Conservation (phyloP, 2,329 filamentous ascomycete species). For the Aurifilum marmelostoma region DNA sequence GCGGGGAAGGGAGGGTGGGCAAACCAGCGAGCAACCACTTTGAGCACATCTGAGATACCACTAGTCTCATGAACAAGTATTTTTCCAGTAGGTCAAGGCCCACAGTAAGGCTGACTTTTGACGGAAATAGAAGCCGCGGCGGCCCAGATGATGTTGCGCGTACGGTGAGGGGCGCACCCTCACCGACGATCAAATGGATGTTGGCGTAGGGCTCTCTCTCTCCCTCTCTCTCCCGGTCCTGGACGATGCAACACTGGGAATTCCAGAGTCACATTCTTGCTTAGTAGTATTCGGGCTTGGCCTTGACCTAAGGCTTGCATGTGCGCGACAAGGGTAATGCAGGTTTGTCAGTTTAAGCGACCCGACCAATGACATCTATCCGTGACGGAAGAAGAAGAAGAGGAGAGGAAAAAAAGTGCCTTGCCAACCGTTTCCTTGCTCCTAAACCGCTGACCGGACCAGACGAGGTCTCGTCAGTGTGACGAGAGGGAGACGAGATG, state of each 20-base stretch:
- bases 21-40: neutral
- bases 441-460: neutral
- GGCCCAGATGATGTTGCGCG: neutral
- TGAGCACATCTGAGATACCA: no score
- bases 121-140: neutral
- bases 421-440: neutral
- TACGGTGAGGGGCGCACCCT: neutral
- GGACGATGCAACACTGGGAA: neutral
- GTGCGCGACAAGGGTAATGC: neutral
- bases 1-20: neutral
- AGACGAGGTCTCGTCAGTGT: neutral
- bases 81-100: neutral
- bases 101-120: slow-evolving; percentile 8
- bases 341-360: neutral
- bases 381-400: no score
- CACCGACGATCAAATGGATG: neutral
- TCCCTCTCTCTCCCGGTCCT: neutral
- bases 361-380: neutral
- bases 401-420: neutral
- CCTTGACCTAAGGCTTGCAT: neutral
- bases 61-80: no score
- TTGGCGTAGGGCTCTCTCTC: neutral
- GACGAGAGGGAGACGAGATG: neutral
- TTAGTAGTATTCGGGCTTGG: neutral
- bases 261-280: neutral